Evolutionary conservation across 352 stramenopile species (phyloP).

Genomic region (Globisporangium paroecandrum): DNA sequence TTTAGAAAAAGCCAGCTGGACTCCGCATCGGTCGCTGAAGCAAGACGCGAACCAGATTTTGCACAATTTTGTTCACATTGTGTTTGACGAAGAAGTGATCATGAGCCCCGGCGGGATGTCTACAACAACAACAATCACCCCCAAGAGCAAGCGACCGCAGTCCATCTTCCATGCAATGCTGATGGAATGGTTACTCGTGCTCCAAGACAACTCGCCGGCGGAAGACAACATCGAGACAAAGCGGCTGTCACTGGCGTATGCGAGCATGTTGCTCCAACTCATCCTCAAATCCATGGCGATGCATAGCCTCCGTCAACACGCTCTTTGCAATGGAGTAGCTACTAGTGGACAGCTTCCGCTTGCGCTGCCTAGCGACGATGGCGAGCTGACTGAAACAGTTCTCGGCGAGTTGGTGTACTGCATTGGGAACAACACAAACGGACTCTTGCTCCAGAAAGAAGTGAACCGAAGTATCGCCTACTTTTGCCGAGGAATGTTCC

Average conservation of each 20-base stretch:
- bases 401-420: constrained; percentile 38
- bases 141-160: constrained; percentile 12
- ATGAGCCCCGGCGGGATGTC: neutral
- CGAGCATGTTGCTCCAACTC: constrained; percentile 57
- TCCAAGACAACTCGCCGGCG: constrained; percentile 36
- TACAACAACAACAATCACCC: neutral
- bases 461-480: constrained; percentile 58
- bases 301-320: constrained; percentile 20
- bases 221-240: constrained; percentile 47
- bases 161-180: constrained; percentile 43
- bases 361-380: constrained; percentile 23
- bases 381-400: constrained; percentile 43
- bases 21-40: constrained; percentile 32
- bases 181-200: constrained; percentile 50
- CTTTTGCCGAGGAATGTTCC: constrained; percentile 57
- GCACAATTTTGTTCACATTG: constrained; percentile 48
- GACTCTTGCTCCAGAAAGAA: constrained; percentile 55
- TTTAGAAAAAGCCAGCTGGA: constrained; percentile 60
- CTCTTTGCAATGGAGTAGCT: neutral
- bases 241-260: constrained; percentile 41
- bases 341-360: constrained; percentile 12
- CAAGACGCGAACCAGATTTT: constrained; percentile 46
- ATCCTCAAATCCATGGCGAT: constrained; percentile 69
- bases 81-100: constrained; percentile 52
- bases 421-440: constrained; percentile 29